phyloP scores from a whole-genome alignment of 192 early-diverging fungal genomes.

The Linderina pennispora region DNA sequence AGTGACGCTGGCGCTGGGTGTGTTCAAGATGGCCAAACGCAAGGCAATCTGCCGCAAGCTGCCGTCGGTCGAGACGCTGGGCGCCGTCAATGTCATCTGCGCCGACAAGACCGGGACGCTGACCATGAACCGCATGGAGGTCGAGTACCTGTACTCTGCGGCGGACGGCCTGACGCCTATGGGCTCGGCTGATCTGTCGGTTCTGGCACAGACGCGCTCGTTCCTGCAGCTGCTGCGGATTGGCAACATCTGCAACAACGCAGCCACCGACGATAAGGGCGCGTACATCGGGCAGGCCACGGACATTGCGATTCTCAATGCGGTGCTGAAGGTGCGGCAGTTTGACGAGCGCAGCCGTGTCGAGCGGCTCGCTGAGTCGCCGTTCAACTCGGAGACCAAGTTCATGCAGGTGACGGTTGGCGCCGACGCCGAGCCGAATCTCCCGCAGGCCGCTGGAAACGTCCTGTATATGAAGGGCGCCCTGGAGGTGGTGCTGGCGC shows the following conservation, averaged over 20 bases:
- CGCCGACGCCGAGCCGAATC: constrained; percentile 22
- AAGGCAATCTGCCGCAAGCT: constrained; percentile 94
- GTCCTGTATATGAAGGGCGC: constrained; percentile 80
- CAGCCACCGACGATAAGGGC: constrained; percentile 64
- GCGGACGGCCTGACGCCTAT: constrained; percentile 34
- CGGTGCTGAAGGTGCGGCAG: constrained; percentile 50
- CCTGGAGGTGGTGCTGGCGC: constrained; percentile 68
- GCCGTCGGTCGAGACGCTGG: constrained; percentile 89
- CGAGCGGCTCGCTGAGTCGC: constrained; percentile 67
- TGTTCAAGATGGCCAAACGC: constrained; percentile 85
- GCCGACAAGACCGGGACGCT: constrained; percentile 96
- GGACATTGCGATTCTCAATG: constrained; percentile 86
- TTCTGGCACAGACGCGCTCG: constrained; percentile 22
- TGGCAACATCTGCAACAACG: constrained; percentile 92
- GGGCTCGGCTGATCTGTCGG: constrained; percentile 17
- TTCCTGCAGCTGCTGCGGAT: constrained; percentile 43
- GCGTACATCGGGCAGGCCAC: constrained; percentile 87
- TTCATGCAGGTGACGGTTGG: constrained; percentile 72
- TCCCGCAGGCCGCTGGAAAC: constrained; percentile 7
- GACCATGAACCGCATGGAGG: constrained; percentile 94
- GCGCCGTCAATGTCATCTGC: constrained; percentile 93
- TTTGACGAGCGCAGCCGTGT: constrained; percentile 64
- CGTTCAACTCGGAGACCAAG: constrained; percentile 93
- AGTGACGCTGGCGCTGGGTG: constrained; percentile 88
- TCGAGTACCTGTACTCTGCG: constrained; percentile 72